Base-by-base conservation (phyloP, 768 basidiomycete genomes). In the Tricholoma flavovirens region DNA sequence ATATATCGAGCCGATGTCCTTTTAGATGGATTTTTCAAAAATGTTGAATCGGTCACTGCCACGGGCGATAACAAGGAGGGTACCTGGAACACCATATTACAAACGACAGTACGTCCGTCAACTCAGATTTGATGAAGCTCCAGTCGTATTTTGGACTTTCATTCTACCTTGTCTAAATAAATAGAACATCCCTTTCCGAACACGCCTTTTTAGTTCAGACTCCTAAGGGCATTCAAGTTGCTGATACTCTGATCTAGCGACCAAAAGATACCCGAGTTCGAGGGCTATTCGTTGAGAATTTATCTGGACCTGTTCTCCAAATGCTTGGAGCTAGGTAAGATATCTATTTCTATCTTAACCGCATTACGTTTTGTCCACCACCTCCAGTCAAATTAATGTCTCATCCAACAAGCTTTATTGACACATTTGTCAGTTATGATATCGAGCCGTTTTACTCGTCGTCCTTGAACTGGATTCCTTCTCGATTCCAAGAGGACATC, bases 371-470 rank as follows among this genome's bases (percentile, higher is more conserved):
- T 26, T 26, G 24, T 26, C 24, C 24, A 5, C 24, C 5, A 5
- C 24, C 24, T 26, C 5, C 24, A 26, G 24, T 26, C 24, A 26
- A 26, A 26, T 26, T 17, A 10, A 19, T 19, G 17, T 8, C 19
- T 40, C 2, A 8, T 42, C 40, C 19, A 42, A 42, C 36, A 19
- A 1, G 5, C 10, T 12, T 54, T 40, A 21, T 43, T 32, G 46
- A 6, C 19, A 8, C 19, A 14, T 2, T 40, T 52, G 32, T 8
- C 26, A 80, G 83, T 63, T 83, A 78, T 61, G 73, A 76, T 36
- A 77, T 86, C 46, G 84, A 86, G 59, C 84, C 84, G 0, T 86
- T 85, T 65, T 86, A 83, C 67, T 83, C 83, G 0, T 84, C 84
- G 0, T 82, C 82, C 12, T 59, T 83, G 2, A 84, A 82, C 57